Evolutionary conservation across 495 filamentous ascomycete genomes (phyloP), one percentile per base, ranked within the genome.

Genomic region (Penicillium alfredii): DNA sequence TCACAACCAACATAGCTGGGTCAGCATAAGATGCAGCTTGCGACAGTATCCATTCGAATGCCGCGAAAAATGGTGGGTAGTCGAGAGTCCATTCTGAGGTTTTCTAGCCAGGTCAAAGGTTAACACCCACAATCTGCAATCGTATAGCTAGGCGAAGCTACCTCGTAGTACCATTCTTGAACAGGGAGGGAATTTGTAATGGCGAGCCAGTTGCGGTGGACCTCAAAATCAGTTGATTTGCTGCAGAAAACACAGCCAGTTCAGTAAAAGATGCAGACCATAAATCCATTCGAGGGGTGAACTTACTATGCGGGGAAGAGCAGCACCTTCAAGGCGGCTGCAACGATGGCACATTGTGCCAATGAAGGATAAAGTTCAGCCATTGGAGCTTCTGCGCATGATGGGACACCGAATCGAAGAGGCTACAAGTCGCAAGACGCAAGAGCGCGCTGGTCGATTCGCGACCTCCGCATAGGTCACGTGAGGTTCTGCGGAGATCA

Each of bases 211-310:
- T 96, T 97, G 35, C 92, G 82, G 61, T 97, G 92, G 35, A 96
- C 92, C 57, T 97, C 92, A 50, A 96, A 98, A 58, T 98, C 92
- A 43, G 90, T 97, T n/a, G 92, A 96, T 70, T 92, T 96, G 69
- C 92, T 97, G 45, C 28, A 18, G 14, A 16, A 15, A 19, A 37
- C 12, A 19, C 14, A 33, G 25, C 4, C 10, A 15, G 10, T 13
- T 14, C 24, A 33, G 15, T 14, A 33, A 16, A 40, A 13, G 13
- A 33, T 24, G 17, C 33, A 24, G 34, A 22, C 17, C 13, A 28
- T n/a, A n/a, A n/a, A n/a, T n/a, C n/a, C n/a, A n/a, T n/a, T n/a
- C 10, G 25, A 6, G 14, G 22, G 17, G 33, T 13, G 19, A 15
- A 74, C 87, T 54, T 75, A 98, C 92, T 98, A 98, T 45, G 92